Percentiles rank a stretch among this genome's conserved stretches.
phyloP scores from a whole-genome alignment of 176 grass and related monocot species.

The Areca catechu region DNA sequence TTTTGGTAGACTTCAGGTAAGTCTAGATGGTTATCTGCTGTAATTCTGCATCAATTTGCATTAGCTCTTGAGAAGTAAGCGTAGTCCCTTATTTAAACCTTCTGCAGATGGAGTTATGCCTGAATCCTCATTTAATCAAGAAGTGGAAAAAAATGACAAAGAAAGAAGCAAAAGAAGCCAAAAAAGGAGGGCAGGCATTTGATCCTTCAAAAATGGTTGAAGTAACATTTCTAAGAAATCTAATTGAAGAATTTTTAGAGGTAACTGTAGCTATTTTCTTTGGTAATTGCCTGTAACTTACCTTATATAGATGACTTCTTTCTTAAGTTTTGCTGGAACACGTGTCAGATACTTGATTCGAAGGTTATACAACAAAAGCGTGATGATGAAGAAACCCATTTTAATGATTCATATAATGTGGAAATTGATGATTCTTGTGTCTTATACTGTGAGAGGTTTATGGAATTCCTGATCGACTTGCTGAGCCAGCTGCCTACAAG shows the following conservation, averaged over 20 bases:
- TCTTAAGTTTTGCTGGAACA: neutral
- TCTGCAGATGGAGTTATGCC: constrained; percentile 80
- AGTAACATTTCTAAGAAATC: constrained; percentile 63
- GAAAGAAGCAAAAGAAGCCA: constrained; percentile 84
- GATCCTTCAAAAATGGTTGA: constrained; percentile 56
- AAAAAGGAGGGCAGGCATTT: constrained; percentile 38
- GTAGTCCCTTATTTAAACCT: constrained; percentile 26
- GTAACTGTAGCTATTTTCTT: constrained; percentile 28
- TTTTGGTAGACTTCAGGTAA: constrained; percentile 74
- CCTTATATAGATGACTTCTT: neutral
- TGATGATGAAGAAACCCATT: constrained; percentile 30
- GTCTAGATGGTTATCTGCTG: neutral
- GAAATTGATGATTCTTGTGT: constrained; percentile 76
- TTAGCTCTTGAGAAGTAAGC: too few relatives aligned
- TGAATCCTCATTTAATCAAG: constrained; percentile 84
- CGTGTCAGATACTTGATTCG: constrained; percentile 72
- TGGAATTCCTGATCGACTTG: constrained; percentile 99
- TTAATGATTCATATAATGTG: constrained; percentile 36
- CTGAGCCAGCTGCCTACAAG: constrained; percentile 97
- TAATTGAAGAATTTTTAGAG: constrained; percentile 96
- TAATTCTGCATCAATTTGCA: too few relatives aligned
- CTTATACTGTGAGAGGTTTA: constrained; percentile 96
- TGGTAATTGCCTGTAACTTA: neutral
- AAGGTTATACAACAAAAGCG: constrained; percentile 52
- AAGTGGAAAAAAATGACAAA: constrained; percentile 91